These are phyloP conservation scores for Heliosperma pusillum DNA, from an alignment of 148 eudicot genomes.

Conservation along the genomic window DNA sequence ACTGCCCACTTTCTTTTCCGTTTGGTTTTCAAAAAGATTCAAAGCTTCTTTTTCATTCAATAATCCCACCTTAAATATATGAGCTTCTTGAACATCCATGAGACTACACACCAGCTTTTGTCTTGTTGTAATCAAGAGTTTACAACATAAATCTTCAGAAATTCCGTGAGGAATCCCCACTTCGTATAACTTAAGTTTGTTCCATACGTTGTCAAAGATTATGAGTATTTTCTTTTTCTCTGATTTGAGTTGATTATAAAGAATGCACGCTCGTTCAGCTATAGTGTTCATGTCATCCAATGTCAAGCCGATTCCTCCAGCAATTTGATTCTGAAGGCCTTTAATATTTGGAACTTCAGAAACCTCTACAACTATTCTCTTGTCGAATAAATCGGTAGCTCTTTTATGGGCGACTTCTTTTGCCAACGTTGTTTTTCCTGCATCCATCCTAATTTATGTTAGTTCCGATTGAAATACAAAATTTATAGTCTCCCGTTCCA, in stretches of 20 bases:
- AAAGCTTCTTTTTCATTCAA: neutral
- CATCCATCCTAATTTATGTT: neutral
- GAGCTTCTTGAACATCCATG: neutral
- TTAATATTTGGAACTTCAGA: conserved; percentile 16
- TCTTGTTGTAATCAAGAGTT: neutral
- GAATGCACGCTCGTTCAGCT: neutral
- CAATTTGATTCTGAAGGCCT: conserved; percentile 17
- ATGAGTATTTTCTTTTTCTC: neutral
- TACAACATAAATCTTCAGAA: neutral
- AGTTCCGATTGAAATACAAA: too few species aligned
- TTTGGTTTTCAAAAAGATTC: neutral
- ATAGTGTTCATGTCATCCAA: neutral
- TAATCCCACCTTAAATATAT: neutral
- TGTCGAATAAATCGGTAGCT: neutral
- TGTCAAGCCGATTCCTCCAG: neutral
- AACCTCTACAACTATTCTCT: conserved; percentile 2
- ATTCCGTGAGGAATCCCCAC: conserved; percentile 15
- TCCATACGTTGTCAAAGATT: neutral
- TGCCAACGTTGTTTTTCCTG: conserved; percentile 17
- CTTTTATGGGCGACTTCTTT: conserved; percentile 10
- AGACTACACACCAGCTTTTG: neutral
- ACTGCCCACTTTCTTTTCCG: neutral
- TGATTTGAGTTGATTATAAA: neutral
- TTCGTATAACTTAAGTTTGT: neutral
- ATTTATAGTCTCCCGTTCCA: too few species aligned